Percentiles rank a stretch among this genome's conserved stretches.
Conservation (phyloP, 1,139 yeast genomes). For the Nakaseomyces kungkrabaensis region DNA sequence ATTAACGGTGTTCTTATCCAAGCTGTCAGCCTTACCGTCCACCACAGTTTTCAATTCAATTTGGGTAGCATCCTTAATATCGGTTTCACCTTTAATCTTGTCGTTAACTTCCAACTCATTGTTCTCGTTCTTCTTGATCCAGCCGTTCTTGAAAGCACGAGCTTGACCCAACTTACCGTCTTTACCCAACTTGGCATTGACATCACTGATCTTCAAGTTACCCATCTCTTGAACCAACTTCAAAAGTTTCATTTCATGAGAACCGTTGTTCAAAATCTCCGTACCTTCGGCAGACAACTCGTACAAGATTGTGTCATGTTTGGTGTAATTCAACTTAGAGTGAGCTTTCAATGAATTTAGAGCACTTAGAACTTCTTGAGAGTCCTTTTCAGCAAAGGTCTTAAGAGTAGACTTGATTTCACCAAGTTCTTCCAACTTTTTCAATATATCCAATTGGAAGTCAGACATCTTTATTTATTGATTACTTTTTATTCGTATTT, state of each 20-base stretch:
- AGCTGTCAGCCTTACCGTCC: conserved; percentile 25
- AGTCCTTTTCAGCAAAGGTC: conserved; percentile 42
- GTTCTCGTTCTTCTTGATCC: conserved; percentile 87
- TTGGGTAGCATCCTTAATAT: conserved; percentile 52
- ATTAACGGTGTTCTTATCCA: conserved; percentile 54
- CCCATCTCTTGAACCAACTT: conserved; percentile 62
- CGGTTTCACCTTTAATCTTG: conserved; percentile 34
- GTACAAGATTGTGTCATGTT: conserved; percentile 72
- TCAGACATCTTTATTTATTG: conserved; percentile 1
- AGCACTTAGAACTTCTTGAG: conserved; percentile 59
- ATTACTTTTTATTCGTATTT: too few relatives aligned
- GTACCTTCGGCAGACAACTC: conserved; percentile 71
- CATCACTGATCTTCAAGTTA: conserved; percentile 72
- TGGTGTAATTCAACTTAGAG: conserved; percentile 65
- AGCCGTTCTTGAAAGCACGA: conserved; percentile 95
- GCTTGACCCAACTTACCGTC: conserved; percentile 88
- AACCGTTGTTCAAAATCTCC: conserved; percentile 68
- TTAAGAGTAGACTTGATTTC: conserved; percentile 54
- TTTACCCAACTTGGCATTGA: conserved; percentile 65
- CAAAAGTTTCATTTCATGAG: conserved; percentile 80
- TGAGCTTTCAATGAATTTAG: conserved; percentile 80
- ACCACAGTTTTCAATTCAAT: conserved; percentile 49
- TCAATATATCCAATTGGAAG: conserved; percentile 40
- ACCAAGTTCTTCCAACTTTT: conserved; percentile 52
- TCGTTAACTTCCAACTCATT: conserved; percentile 49